Percentiles rank a stretch among this genome's conserved stretches.
Conservation (phyloP, 2,329 filamentous ascomycete species). For the Diaporthe ampelina region DNA sequence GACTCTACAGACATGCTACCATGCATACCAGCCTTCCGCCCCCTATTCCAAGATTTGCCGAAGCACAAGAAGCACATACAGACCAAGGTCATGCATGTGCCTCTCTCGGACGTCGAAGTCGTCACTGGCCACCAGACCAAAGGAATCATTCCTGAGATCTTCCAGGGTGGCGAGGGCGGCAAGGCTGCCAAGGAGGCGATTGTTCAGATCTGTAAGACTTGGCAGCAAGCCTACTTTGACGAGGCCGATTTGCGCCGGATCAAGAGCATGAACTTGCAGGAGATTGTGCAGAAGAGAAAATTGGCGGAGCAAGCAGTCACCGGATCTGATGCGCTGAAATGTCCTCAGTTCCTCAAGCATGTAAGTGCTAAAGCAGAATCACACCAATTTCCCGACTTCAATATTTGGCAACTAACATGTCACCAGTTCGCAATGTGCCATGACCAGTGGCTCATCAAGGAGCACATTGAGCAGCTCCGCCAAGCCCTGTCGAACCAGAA, state of each 20-base stretch:
- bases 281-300: slow-evolving; percentile 80
- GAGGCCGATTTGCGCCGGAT: slow-evolving; percentile 87
- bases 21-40: slow-evolving; percentile 80
- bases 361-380: slow-evolving; percentile 67
- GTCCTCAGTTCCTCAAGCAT: slow-evolving; percentile 87
- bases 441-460: slow-evolving; percentile 95
- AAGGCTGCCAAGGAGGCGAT: slow-evolving; percentile 76
- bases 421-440: slow-evolving; percentile 92
- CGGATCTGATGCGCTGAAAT: slow-evolving; percentile 75
- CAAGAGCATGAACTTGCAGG: slow-evolving; percentile 85
- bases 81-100: slow-evolving; percentile 77
- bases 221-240: slow-evolving; percentile 82
- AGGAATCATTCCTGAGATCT: slow-evolving; percentile 72
- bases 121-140: slow-evolving; percentile 78
- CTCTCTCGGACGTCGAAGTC: slow-evolving; percentile 85
- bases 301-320: slow-evolving; percentile 75
- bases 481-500: slow-evolving; percentile 96
- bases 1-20: slow-evolving; percentile 89
- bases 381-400: too few relatives aligned
- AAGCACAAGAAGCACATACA: slow-evolving; percentile 76
- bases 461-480: slow-evolving; percentile 89
- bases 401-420: slow-evolving; percentile 54
- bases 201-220: slow-evolving; percentile 77
- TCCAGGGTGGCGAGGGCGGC: slow-evolving; percentile 64
- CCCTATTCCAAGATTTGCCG: slow-evolving; percentile 76